Percentiles rank a stretch among this genome's conserved stretches.
phyloP scores from a whole-genome alignment of 2,329 filamentous ascomycete genomes.

The Rachicladosporium sp. region DNA sequence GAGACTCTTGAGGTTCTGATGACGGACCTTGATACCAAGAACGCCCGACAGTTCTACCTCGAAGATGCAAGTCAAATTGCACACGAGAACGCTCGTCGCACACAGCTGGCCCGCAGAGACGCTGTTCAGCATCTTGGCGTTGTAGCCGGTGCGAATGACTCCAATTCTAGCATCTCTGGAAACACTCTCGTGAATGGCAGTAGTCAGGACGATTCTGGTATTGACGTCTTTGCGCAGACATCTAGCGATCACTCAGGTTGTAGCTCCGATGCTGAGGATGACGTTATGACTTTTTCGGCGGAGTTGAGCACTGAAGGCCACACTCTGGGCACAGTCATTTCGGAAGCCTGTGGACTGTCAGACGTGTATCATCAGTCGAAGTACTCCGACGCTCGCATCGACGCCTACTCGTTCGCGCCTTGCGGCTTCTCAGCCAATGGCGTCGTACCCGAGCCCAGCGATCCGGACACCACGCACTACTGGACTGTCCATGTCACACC shows the following conservation, averaged over 20 bases:
- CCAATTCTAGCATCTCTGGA: slow-evolving; percentile 23
- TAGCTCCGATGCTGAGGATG: slow-evolving; percentile 39
- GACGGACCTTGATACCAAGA: slow-evolving; percentile 55
- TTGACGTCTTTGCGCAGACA: slow-evolving; percentile 74
- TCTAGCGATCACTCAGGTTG: slow-evolving; percentile 50
- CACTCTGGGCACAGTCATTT: slow-evolving; percentile 81
- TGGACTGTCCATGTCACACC: slow-evolving; percentile 98
- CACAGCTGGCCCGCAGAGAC: slow-evolving; percentile 49
- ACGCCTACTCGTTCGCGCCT: slow-evolving; percentile 91
- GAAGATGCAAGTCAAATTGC: slow-evolving; percentile 83
- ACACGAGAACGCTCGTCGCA: slow-evolving; percentile 60
- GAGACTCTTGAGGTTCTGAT: slow-evolving; percentile 63
- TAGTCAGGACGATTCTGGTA: slow-evolving; percentile 28
- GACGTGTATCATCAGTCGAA: slow-evolving; percentile 75
- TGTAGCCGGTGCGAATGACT: slow-evolving; percentile 40
- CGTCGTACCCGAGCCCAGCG: slow-evolving; percentile 65
- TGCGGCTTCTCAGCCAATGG: slow-evolving; percentile 97
- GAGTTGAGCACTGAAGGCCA: slow-evolving; percentile 87
- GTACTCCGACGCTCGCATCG: slow-evolving; percentile 86
- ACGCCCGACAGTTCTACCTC: slow-evolving; percentile 57
- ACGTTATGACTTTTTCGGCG: slow-evolving; percentile 46
- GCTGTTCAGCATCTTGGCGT: slow-evolving; percentile 48
- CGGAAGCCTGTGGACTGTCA: slow-evolving; percentile 76
- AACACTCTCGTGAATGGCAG: slow-evolving; percentile 23
- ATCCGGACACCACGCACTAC: slow-evolving; percentile 54